Percentiles rank a stretch among this genome's conserved stretches.
These are phyloP conservation scores for Hypoxylon sp. DNA, from an alignment of 2,329 filamentous ascomycete species.

Conservation along the genomic window DNA sequence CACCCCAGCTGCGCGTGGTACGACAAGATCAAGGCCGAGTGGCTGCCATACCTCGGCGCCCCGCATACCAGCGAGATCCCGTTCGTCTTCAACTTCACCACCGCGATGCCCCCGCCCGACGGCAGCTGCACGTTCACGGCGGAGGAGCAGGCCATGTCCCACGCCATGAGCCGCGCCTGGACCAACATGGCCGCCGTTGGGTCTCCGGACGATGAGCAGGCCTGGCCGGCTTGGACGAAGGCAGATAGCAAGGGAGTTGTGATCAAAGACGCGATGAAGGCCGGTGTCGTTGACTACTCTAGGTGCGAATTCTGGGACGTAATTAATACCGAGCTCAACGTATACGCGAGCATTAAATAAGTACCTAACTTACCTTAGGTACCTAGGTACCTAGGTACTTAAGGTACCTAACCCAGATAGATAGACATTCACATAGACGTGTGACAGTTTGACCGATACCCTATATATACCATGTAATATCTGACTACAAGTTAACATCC, in stretches of 20 bases:
- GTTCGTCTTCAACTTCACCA: conserved; percentile 42
- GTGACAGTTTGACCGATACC: too few relatives aligned
- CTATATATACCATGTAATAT: too few relatives aligned
- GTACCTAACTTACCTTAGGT: too few relatives aligned
- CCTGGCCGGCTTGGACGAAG: conserved; percentile 31
- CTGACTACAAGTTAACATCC: too few relatives aligned
- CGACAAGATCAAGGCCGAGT: conserved; percentile 16
- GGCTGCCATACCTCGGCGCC: conserved; percentile 31
- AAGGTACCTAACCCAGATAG: too few relatives aligned
- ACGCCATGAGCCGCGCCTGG: conserved; percentile 39
- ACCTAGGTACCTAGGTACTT: too few relatives aligned
- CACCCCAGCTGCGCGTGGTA: conserved; percentile 39
- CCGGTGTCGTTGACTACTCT: conserved; percentile 29
- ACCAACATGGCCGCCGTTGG: conserved; percentile 39
- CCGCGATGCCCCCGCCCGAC: conserved; percentile 32
- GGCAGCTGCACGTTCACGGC: conserved; percentile 39
- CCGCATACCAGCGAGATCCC: conserved; percentile 44
- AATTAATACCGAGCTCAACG: conserved; percentile 29
- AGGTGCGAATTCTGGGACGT: conserved; percentile 34
- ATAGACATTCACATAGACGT: too few relatives aligned
- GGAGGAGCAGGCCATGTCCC: conserved; percentile 33
- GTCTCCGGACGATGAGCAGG: conserved; percentile 24
- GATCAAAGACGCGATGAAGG: conserved; percentile 19
- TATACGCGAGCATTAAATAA: conserved; percentile 11
- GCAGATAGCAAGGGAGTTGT: conserved; percentile 23